Evolutionary conservation across 257 asterid genomes (phyloP), one percentile per base, ranked within the genome.

Genomic region (Ballota nigra): DNA sequence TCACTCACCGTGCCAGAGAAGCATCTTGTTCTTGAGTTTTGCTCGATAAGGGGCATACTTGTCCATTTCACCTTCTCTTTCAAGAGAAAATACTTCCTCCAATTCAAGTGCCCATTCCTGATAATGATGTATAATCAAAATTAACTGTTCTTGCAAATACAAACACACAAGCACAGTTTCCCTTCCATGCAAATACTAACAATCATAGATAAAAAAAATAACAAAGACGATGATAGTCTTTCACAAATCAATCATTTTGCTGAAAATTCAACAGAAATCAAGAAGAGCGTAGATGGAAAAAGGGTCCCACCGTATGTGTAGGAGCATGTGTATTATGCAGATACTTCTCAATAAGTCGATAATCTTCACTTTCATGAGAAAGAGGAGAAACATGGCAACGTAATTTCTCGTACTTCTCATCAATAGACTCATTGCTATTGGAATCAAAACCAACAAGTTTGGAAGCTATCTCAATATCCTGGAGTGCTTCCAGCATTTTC

Each of bases 401-500:
- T 63, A 95, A 82, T 83, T 92, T 95, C 68, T 79, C 81, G 55
- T 95, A 95, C 75, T 95, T 95, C 68, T 86, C 97, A 43, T 95
- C 98, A 63, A 95, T 82, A 13, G 98, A 76, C 24, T 85, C 96
- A 64, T 79, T 83, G 66, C 72, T 77, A 66, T 92, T 95, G 47
- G 57, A 84, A 76, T 86, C 96, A 69, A 95, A 88, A 65, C 96
- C 98, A 72, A 92, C 96, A 23, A 95, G 83, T 79, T 79, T 87
- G 47, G 99, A 95, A 74, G 99, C 98, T 78, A 95, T 92, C 84
- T 92, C 99, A 72, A 95, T 95, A 69, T 95, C 98, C 74, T 95
- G 99, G 58, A 95, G 98, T 61, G 99, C 98, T 95, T 95, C 99
- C 72, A 92, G 84, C 96, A 95, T 95, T 89, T 92, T 88, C 82